Evolutionary conservation across 2,329 filamentous ascomycete species (phyloP).

Genomic region (Colletotrichum sp.): DNA sequence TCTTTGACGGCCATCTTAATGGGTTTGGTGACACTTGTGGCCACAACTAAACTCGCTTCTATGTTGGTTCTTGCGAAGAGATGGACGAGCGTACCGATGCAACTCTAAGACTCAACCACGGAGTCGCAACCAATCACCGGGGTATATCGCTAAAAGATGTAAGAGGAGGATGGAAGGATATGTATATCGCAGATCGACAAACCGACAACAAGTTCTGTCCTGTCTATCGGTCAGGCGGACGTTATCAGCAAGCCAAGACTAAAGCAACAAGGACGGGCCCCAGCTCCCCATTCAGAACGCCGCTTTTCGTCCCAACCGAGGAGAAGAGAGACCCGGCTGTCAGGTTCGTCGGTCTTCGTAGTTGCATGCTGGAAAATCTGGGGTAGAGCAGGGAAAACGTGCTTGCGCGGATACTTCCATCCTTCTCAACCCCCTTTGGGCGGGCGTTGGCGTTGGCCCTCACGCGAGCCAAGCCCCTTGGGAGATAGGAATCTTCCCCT

Average conservation of each 20-base stretch:
- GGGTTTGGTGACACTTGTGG: background rate
- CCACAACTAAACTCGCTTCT: background rate
- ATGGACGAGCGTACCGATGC: background rate
- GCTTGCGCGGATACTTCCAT: background rate
- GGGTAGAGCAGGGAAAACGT: background rate
- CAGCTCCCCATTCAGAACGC: background rate
- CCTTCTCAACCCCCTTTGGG: background rate
- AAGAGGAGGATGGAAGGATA: background rate
- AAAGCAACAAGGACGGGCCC: background rate
- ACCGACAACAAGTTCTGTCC: background rate
- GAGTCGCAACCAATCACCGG: background rate
- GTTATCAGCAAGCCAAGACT: background rate
- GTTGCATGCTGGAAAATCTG: background rate
- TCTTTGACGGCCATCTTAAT: background rate
- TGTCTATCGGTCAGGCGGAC: background rate
- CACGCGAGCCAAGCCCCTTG: background rate
- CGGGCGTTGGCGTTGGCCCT: background rate
- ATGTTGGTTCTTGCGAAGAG: background rate
- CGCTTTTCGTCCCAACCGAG: background rate
- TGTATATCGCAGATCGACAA: background rate
- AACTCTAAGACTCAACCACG: background rate
- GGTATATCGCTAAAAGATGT: background rate
- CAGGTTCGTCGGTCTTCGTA: background rate
- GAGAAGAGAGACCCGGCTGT: background rate
- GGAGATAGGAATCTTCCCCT: background rate